Base-by-base conservation (phyloP, 2,329 filamentous ascomycete genomes). In the Madurella mycetomatis region DNA sequence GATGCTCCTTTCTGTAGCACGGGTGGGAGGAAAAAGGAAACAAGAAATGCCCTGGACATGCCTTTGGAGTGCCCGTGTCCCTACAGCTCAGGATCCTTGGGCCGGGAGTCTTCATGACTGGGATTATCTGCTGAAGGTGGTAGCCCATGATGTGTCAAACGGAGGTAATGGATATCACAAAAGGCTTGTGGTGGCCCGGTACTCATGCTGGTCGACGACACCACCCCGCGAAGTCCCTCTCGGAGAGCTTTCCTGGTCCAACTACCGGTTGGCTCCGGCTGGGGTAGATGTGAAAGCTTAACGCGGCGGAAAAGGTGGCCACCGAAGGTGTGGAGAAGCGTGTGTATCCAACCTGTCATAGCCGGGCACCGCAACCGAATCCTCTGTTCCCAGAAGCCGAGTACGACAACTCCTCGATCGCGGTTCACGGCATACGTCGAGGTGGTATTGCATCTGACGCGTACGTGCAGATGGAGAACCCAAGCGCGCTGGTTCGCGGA, bases 391-490 rank as follows among this genome's bases (percentile, higher is more conserved):
- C 44, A 47, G 37, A 53, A 19, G 40, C 19, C 34, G 15, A 34
- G 18, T 40, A 37, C 17, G 39, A 30, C 25, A 13, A 41, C 41
- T 25, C 15, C 34, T 55, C 45, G 40, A 41, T 31, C 39, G 41
- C 32, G 19, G 16, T 31, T 25, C 25, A 46, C 31, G 11, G 34
- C 34, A 37, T 37, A 5, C 34, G 11, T 15, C 39, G 48, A 47
- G 55, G 56, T 60, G 19, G 59, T 51, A 62, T 57, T 54, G 61
- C 59, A 59, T 53, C 49, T 50, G 50, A 57, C 53, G 54, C 56
- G 54, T 39, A 31, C 7, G 32, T 34, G 30, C 7, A 11, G n/a
- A 11, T 8, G n/a, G 11, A 55, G 48, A 43, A 57, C 52, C 52
- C 55, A 53, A 50, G 53, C 59, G 51, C 49, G 47, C 51, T 41